Evolutionary conservation across 2,329 filamentous ascomycete species (phyloP).

Genomic region (Fusarium miscanthi): DNA sequence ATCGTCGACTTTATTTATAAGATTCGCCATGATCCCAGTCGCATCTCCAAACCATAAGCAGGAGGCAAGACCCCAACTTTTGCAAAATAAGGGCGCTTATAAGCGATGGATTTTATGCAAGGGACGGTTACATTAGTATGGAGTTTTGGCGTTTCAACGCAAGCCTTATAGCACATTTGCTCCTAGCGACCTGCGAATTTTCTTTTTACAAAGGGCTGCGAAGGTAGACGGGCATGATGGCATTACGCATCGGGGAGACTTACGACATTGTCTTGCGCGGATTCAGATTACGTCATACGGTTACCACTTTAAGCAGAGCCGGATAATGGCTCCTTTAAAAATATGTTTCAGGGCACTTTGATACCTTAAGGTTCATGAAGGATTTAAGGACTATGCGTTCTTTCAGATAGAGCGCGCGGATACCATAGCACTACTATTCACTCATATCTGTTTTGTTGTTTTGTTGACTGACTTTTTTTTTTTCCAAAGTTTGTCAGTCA

Average conservation of each 20-base stretch:
- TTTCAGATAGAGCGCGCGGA: not conserved
- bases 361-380: not conserved
- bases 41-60: constrained; percentile 41
- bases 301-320: constrained; percentile 38
- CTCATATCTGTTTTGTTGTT: not conserved
- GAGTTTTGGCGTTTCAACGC: constrained; percentile 37
- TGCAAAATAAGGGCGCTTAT: constrained; percentile 25
- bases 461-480: not conserved
- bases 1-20: constrained; percentile 84
- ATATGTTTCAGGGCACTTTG: not conserved
- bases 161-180: constrained; percentile 17
- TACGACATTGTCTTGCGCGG: constrained; percentile 25
- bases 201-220: constrained; percentile 21
- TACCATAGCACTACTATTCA: not conserved
- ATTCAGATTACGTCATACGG: constrained; percentile 38
- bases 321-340: constrained; percentile 6
- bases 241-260: constrained; percentile 15
- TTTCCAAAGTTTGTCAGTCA: not conserved
- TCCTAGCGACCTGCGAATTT: constrained; percentile 14
- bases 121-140: constrained; percentile 25
- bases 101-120: constrained; percentile 14
- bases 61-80: constrained; percentile 8
- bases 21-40: constrained; percentile 56
- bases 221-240: constrained; percentile 29
- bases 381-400: not conserved